phyloP scores from a whole-genome alignment of 2,329 filamentous ascomycete species.

The Parafenestella ontariensis region DNA sequence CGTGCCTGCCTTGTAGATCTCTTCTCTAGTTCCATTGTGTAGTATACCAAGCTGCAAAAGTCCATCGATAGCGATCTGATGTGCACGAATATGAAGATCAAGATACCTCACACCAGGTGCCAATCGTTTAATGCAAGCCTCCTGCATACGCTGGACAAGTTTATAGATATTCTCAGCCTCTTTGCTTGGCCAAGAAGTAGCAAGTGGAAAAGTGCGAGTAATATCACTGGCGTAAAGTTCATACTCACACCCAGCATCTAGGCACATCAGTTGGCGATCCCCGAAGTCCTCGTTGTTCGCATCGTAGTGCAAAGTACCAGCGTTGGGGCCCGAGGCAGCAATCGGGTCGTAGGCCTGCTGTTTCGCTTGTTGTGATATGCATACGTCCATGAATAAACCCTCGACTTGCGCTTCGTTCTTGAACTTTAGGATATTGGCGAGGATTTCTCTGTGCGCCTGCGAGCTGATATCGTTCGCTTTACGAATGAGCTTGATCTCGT shows the following conservation, averaged over 20 bases:
- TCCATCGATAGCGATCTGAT: constrained; percentile 73
- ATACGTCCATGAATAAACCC: constrained; percentile 75
- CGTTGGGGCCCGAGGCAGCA: constrained; percentile 82
- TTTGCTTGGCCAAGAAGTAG: constrained; percentile 69
- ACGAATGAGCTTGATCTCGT: constrained; percentile 82
- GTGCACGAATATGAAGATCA: constrained; percentile 75
- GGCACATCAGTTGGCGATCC: constrained; percentile 75
- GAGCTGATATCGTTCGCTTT: constrained; percentile 82
- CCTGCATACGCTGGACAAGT: constrained; percentile 82
- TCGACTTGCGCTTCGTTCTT: constrained; percentile 84
- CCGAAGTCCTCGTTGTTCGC: constrained; percentile 76
- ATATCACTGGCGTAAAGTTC: constrained; percentile 87
- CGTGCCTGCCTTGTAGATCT: constrained; percentile 79
- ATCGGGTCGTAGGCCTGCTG: constrained; percentile 89
- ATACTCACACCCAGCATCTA: constrained; percentile 90
- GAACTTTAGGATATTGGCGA: constrained; percentile 67
- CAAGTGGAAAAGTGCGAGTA: constrained; percentile 84
- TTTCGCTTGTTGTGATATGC: constrained; percentile 74
- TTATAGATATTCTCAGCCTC: constrained; percentile 78
- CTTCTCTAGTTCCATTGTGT: constrained; percentile 67
- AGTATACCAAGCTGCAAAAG: constrained; percentile 76
- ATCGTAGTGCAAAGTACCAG: constrained; percentile 84
- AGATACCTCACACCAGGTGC: constrained; percentile 74
- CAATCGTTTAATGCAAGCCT: constrained; percentile 72
- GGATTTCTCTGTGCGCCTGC: constrained; percentile 75